Base-by-base conservation (phyloP, 805 yeast species). In the Pichia exigua region DNA sequence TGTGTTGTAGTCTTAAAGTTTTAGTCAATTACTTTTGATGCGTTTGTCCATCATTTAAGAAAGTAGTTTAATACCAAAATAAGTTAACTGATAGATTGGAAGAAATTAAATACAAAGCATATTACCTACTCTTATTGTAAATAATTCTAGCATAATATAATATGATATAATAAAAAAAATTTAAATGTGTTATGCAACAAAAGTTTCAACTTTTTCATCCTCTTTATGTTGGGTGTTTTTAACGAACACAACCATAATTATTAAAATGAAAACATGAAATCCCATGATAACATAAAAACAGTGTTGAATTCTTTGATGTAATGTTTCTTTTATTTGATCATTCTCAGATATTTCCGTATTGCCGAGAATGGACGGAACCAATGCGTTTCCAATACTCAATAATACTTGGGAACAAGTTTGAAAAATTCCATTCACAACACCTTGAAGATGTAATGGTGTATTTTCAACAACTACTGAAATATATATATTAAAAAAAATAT, bases 401-500 rank as follows among this genome's bases (percentile, higher is more conserved):
- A 46, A 47, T 15, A 55, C 45, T 45, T 58, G 61, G 7, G 55
- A 53, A 40, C 51, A 54, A 0, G 60, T 53, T 21, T 47, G 51
- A 45, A 49, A 55, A 24, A 57, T 52, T 12, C 61, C 61, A 18
- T 56, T 42, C 17, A 57, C 55, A n/a, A 51, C 47, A 2, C 61
- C 60, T 43, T 57, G 61, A 21, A 58, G 45, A 44, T 58, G 59
- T 20, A 55, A 20, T 18, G 61, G 61, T 11, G 60, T 57, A 20
- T 41, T 28, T 44, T 53, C 64, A 40, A 64, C 59, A 10, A 71
- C 57, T 4, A 67, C 61, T 32, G 62, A 67, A 40, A 66, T 49
- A 47, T 65, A 72, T 3, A 69, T 62, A 27, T 69, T 61, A 56
- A 68, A 70, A 53, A 63, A 72, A 2, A 65, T 48, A 41, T 70